Base-by-base conservation (phyloP, 2,329 filamentous ascomycete species). In the Cytospora piceae region DNA sequence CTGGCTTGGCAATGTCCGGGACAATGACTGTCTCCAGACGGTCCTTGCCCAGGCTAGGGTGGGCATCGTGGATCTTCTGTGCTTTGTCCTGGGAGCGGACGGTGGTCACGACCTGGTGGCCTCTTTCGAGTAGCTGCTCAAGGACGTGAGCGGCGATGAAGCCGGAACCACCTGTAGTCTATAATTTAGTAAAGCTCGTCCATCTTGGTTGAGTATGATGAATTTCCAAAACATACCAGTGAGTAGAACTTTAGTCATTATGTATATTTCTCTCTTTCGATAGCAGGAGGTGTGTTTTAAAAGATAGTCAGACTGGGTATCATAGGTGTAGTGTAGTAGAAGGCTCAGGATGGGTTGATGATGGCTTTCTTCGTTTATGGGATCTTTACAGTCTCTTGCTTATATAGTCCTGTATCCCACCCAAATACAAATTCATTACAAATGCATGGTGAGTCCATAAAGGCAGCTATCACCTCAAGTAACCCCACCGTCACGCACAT, bases 1-100 rank as follows among this genome's bases (percentile, higher is more conserved):
- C 83, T 53, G 87, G 83, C 72, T 87, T 77, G 4, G 91, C 90
- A 70, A 96, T 91, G 73, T 96, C 92, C 22, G 89, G 86, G 29
- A 96, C 92, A 70, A 95, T 87, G 63, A 75, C 79, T 15, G 84
- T 78, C 37, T 77, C 72, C 22, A 88, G 81, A 37, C 79, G 77
- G 17, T 80, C 78, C 54, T 73, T 71, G 65, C 72, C 72, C 66
- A 80, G 73, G 24, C 75, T 74, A 2, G 81, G 77, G 72, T 85
- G 79, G 12, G 83, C 81, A 60, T 78, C 76, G 56, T 80, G 80
- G 68, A 87, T 83, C 70, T 79, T 80, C 54, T 78, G 70, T 22
- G 84, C 84, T 72, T 87, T 87, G 56, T 80, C 78, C 68, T 85
- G 79, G 55, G 79, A 81, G 55, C 85, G 82, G 61, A 87, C 84